phyloP scores from a whole-genome alignment of 2,329 filamentous ascomycete genomes.

The Orbilia javanica region DNA sequence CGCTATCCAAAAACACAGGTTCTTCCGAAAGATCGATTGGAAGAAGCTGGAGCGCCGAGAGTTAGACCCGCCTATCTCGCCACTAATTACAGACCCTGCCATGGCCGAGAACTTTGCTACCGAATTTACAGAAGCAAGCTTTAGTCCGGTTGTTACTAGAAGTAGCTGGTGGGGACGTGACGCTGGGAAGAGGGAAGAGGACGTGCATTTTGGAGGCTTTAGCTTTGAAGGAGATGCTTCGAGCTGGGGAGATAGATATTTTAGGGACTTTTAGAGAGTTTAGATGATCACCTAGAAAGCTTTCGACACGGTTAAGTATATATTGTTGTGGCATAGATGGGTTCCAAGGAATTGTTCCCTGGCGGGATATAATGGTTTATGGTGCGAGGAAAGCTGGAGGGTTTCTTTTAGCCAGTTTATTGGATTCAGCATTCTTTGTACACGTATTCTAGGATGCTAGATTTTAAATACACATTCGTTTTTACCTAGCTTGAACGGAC shows the following conservation, averaged over 20 bases:
- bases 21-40: constrained; percentile 98
- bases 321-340: background rate
- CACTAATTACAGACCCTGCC: constrained; percentile 93
- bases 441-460: background rate
- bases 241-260: constrained; percentile 55
- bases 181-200: constrained; percentile 67
- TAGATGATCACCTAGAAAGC: constrained; percentile 71
- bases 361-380: background rate
- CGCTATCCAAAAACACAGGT: constrained; percentile 89
- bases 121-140: constrained; percentile 88
- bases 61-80: constrained; percentile 87
- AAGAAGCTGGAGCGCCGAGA: constrained; percentile 84
- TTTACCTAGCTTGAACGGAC: background rate
- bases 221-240: constrained; percentile 68
- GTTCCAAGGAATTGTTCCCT: background rate
- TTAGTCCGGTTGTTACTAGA: constrained; percentile 77
- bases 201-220: constrained; percentile 72
- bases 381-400: background rate
- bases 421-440: constrained; percentile 4
- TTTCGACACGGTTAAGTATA: background rate
- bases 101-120: constrained; percentile 93
- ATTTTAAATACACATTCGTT: background rate
- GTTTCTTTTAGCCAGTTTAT: constrained; percentile 1
- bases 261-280: constrained; percentile 46
- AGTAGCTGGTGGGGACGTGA: constrained; percentile 64